Evolutionary conservation across 106 monocot species (phyloP).

Genomic region (Dendrobium chrysotoxum): DNA sequence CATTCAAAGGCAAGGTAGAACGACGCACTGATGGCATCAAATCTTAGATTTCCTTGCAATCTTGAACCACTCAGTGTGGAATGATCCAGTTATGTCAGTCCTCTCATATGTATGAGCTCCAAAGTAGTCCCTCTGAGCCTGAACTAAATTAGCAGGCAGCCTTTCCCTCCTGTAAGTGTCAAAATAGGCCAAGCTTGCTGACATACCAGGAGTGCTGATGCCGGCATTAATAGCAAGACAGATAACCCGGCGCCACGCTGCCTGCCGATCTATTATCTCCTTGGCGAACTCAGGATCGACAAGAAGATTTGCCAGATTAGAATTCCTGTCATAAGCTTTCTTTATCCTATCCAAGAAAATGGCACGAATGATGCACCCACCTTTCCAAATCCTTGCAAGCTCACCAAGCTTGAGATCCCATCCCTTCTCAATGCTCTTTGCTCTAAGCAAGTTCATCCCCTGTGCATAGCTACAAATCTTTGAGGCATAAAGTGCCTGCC

Average conservation of each 20-base stretch:
- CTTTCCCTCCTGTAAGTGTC: constrained; percentile 54
- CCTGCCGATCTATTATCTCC: constrained; percentile 43
- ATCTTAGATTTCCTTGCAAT: constrained; percentile 38
- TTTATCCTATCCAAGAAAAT: constrained; percentile 52
- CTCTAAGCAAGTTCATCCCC: constrained; percentile 51
- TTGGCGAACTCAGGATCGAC: constrained; percentile 51
- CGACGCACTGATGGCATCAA: background rate
- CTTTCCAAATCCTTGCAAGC: constrained; percentile 55
- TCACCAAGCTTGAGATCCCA: constrained; percentile 47
- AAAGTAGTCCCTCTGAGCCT: constrained; percentile 56
- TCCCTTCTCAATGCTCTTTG: constrained; percentile 43
- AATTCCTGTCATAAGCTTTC: constrained; percentile 45
- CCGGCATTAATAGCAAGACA: constrained; percentile 45
- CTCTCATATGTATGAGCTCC: constrained; percentile 54
- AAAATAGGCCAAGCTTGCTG: constrained; percentile 46
- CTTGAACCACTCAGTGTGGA: constrained; percentile 63
- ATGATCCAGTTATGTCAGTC: constrained; percentile 34
- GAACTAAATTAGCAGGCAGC: constrained; percentile 46
- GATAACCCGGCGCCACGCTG: constrained; percentile 38
- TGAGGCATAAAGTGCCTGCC: constrained; percentile 48
- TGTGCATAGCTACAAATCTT: constrained; percentile 58
- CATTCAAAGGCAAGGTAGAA: background rate
- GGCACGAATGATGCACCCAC: constrained; percentile 50
- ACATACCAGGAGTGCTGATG: constrained; percentile 47
- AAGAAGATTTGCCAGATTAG: constrained; percentile 36